Percentiles rank a stretch among this genome's conserved stretches.
Evolutionary conservation across 495 filamentous ascomycete genomes (phyloP).

Genomic region (Talaromyces ruber): DNA sequence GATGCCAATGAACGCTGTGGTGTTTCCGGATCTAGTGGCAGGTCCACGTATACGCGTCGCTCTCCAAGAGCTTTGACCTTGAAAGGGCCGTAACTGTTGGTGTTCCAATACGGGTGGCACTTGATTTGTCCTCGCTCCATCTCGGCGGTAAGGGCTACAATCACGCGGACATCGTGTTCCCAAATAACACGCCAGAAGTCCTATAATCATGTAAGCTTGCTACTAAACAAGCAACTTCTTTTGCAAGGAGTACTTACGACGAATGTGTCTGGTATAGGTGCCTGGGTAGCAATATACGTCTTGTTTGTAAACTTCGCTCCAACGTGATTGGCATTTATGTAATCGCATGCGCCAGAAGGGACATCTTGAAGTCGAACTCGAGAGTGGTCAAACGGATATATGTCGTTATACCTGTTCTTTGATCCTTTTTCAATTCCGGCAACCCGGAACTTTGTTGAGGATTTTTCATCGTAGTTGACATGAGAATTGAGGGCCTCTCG

Average conservation of each 20-base stretch:
- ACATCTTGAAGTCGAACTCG: constrained; percentile 71
- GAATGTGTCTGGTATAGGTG: constrained; percentile 87
- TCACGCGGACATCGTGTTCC: constrained; percentile 90
- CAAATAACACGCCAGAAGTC: constrained; percentile 98
- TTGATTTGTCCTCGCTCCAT: constrained; percentile 90
- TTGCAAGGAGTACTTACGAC: constrained; percentile 48
- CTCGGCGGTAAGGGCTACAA: constrained; percentile 97
- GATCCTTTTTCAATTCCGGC: constrained; percentile 90
- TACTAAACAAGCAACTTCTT: background rate
- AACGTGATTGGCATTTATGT: constrained; percentile 89
- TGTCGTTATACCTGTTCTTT: constrained; percentile 97
- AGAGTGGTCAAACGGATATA: constrained; percentile 92
- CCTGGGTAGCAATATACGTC: constrained; percentile 92
- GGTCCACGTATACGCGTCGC: constrained; percentile 67
- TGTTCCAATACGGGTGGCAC: constrained; percentile 87
- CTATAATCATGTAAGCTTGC: constrained; percentile 31
- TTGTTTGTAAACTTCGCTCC: constrained; percentile 71
- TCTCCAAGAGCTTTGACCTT: constrained; percentile 72
- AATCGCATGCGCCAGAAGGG: constrained; percentile 72
- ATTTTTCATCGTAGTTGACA: constrained; percentile 41
- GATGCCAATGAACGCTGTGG: constrained; percentile 8
- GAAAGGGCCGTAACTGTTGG: constrained; percentile 71
- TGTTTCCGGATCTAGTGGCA: constrained; percentile 7
- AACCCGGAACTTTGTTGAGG: constrained; percentile 42
- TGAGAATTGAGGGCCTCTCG: constrained; percentile 70